A percentile compares a stretch with the other conserved stretches of the same genome.
These are phyloP conservation scores for Dryadomyces quercivorus DNA, from an alignment of 2,329 filamentous ascomycete species.

Conservation along the genomic window DNA sequence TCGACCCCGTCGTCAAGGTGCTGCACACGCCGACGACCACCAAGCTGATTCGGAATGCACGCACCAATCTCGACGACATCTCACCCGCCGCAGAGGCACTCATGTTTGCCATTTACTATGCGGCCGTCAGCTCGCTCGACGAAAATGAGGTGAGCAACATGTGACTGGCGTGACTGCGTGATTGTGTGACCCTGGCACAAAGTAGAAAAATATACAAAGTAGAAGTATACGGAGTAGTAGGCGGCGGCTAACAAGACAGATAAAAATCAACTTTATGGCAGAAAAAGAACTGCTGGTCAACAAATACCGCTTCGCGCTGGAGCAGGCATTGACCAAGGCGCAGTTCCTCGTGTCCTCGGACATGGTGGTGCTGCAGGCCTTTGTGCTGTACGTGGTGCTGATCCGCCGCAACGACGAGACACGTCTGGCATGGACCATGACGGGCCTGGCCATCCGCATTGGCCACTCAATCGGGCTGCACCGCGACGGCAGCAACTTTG, in stretches of 20 bases:
- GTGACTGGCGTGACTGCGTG: too few species aligned
- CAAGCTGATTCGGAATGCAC: slow-evolving; percentile 30
- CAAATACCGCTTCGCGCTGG: slow-evolving; percentile 41
- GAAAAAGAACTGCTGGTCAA: slow-evolving; percentile 31
- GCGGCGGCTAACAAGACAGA: slow-evolving; percentile 22
- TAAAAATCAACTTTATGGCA: slow-evolving; percentile 35
- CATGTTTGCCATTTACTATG: slow-evolving; percentile 50
- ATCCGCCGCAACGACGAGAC: slow-evolving; percentile 39
- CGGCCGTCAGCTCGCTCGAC: slow-evolving; percentile 45
- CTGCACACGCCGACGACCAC: slow-evolving; percentile 33
- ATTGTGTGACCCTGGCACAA: not conserved
- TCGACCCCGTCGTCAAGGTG: slow-evolving; percentile 31
- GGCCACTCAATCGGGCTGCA: slow-evolving; percentile 42
- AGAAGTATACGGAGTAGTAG: too few species aligned
- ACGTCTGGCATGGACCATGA: slow-evolving; percentile 49
- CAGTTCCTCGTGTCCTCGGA: slow-evolving; percentile 49
- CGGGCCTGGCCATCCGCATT: slow-evolving; percentile 47
- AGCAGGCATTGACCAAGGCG: slow-evolving; percentile 48
- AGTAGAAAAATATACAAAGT: too few species aligned
- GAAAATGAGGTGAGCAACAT: slow-evolving; percentile 38
- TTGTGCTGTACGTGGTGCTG: slow-evolving; percentile 44
- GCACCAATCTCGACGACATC: slow-evolving; percentile 45
- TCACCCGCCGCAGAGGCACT: slow-evolving; percentile 46
- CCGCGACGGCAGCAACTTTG: slow-evolving; percentile 41
- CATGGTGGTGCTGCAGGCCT: slow-evolving; percentile 47